Evolutionary conservation across 305 asterid genomes (phyloP).

Genomic region (Striga hermonthica): DNA sequence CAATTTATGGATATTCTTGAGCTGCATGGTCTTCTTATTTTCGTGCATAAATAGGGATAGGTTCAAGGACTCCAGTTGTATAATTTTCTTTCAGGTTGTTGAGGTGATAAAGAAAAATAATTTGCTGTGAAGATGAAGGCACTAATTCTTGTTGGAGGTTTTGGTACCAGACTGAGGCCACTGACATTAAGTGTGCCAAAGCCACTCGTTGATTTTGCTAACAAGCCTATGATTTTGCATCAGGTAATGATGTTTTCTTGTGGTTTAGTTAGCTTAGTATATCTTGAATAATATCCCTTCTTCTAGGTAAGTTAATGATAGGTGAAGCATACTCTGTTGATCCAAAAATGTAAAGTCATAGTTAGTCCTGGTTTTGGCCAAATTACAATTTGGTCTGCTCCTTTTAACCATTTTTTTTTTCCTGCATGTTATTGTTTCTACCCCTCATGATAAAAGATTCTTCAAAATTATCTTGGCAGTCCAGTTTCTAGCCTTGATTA

Average conservation of each 20-base stretch:
- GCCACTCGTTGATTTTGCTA: conserved; percentile 93
- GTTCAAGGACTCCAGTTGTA: conserved; percentile 30
- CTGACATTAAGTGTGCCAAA: conserved; percentile 84
- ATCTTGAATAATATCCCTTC: background rate
- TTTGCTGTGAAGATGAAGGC: conserved; percentile 67
- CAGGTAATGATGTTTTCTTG: conserved; percentile 52
- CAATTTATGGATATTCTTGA: conserved; percentile 39
- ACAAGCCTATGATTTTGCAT: conserved; percentile 97
- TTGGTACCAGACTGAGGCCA: conserved; percentile 95
- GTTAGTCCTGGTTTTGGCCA: background rate
- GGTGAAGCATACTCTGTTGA: background rate
- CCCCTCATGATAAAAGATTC: background rate
- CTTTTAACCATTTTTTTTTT: background rate
- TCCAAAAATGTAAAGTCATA: conserved; percentile 1
- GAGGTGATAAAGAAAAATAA: conserved; percentile 28
- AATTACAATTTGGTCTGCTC: background rate
- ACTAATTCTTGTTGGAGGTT: conserved; percentile 93
- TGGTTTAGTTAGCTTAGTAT: background rate
- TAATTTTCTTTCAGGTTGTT: conserved; percentile 31
- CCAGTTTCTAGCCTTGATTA: background rate
- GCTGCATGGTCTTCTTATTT: conserved; percentile 44
- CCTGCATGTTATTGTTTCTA: background rate
- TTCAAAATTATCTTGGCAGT: background rate
- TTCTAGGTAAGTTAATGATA: background rate
- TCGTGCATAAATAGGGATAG: conserved; percentile 38